phyloP scores from a whole-genome alignment of 2,329 filamentous ascomycete genomes.

The Chaetomium strumarium region DNA sequence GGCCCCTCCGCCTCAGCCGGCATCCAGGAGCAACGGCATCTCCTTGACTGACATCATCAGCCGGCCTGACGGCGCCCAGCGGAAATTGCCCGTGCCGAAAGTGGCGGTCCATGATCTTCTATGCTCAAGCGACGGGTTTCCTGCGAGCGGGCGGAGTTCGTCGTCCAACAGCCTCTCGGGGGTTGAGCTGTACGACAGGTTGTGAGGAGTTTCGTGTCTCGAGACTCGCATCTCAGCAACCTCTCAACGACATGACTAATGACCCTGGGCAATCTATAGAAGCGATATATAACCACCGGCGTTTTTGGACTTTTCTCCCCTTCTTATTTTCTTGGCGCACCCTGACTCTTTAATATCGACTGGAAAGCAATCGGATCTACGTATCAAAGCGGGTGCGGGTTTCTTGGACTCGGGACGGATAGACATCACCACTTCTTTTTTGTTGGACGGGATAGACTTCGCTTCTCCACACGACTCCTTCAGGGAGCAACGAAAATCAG shows the following conservation, averaged over 20 bases:
- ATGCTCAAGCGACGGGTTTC: conserved; percentile 58
- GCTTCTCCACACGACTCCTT: conserved; percentile 6
- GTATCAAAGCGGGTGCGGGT: not conserved
- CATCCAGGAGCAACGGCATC: conserved; percentile 59
- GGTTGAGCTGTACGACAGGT: conserved; percentile 57
- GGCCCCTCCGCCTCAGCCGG: conserved; percentile 42
- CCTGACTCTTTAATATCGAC: conserved; percentile 16
- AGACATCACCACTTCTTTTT: conserved; percentile 23
- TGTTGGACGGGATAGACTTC: conserved; percentile 20
- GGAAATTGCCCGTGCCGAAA: conserved; percentile 89
- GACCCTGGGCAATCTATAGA: conserved; percentile 19
- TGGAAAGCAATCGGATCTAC: conserved; percentile 7
- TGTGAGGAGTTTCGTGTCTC: conserved; percentile 26
- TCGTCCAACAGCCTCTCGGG: conserved; percentile 72
- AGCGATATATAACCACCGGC: conserved; percentile 20
- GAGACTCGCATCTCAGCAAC: conserved; percentile 1
- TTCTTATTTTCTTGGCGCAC: conserved; percentile 7
- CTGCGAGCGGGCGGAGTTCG: conserved; percentile 70
- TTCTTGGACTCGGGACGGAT: conserved; percentile 8
- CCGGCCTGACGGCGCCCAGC: conserved; percentile 75
- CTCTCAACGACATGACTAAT: conserved; percentile 21
- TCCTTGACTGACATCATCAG: conserved; percentile 91
- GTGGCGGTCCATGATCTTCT: conserved; percentile 82
- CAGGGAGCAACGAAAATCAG: conserved; percentile 13
- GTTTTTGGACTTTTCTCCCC: conserved; percentile 14